Base-by-base conservation (phyloP, 129 eudicot species). In the Saposhnikovia divaricata region DNA sequence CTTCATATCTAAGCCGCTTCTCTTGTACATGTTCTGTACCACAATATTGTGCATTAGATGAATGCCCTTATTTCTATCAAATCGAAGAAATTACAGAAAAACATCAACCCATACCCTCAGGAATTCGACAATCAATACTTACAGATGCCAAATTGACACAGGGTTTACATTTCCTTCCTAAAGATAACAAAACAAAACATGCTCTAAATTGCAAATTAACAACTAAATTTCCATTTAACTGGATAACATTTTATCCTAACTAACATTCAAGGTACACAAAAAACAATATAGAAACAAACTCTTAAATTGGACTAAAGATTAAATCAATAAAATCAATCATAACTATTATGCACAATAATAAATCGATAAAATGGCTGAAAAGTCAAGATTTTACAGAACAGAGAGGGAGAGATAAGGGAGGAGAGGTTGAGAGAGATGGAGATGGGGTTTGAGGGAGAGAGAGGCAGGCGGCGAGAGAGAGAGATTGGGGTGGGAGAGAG, bases 1-100 rank as follows among this genome's bases (percentile, higher is more conserved):
- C 48, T 82, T 90, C 93, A 88, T 87, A 82, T 77, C 65, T 85
- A 86, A 77, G 77, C 79, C 69, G 16, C 50, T 31, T 48, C 27
- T 50, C 31, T 74, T 45, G 51, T 73, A 21, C 19, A 73, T 4
- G 37, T 43, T n/a, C 38, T 73, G 9, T n/a, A 44, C 39, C 53
- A 73, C 44, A 23, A 9, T 72, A 43, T 6, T 72, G 47, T 43
- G 77, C 2, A 42, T 43, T 55, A 7, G 48, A 21, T n/a, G 14
- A 53, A 77, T 53, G 71, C 9, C 45, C n/a, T 43, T 43, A 73
- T 43, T 43, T 19, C 38, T 43, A 73, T 23, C 34, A n/a, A 73
- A 39, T 42, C 19, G 43, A 73, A 40, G 28, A 38, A 42, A 40
- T 8, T 3, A 21, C 4, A 2, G 10, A 13, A 31, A 37, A 75